Evolutionary conservation across 495 filamentous ascomycete species (phyloP), one percentile per base, ranked within the genome.

Genomic region (Lepidopterella palustris): DNA sequence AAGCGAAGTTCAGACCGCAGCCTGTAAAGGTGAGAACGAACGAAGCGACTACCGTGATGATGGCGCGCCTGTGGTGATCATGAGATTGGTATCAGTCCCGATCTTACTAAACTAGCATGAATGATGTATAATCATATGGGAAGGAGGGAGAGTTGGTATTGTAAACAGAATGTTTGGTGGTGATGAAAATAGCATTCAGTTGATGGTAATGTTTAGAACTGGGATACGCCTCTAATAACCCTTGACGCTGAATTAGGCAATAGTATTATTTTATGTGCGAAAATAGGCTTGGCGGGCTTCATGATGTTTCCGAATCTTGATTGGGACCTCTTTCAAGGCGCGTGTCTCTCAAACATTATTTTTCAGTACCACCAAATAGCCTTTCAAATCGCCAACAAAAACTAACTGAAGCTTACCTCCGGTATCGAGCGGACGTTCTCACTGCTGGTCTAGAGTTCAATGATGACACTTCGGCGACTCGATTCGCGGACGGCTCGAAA

Each of bases 1-100:
- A 78, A 9, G 74, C 65, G 55, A 79, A 79, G 54, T 73, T 72
- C 18, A 77, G 67, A 13, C 74, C 76, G 35, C 74, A 78, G 53
- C 67, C 68, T 26, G 73, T 76, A 48, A 78, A 76, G 5, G 70
- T 65, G 4, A 76, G 60, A 8, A 64, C 58, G 13, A 68, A 72
- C 23, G 74, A 73, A 13, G 72, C 62, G n/a, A 65, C 26, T 0
- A 74, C 51, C 5, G 71, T 68, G 25, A 72, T 48, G 47, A 50
- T 50, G 47, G 47, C 47, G 21, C 47, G 21, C 26, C 47, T 50
- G 47, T 18, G 25, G 18, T 42, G 39, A n/a, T n/a, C n/a, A n/a
- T n/a, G n/a, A n/a, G n/a, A n/a, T n/a, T n/a, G 35, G 35, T 13
- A 18, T 42, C 18, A 42, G 35, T 42, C 10, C 2, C 2, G 2